Base-by-base conservation (phyloP, 2,329 filamentous ascomycete genomes). In the Cercospora sojina region DNA sequence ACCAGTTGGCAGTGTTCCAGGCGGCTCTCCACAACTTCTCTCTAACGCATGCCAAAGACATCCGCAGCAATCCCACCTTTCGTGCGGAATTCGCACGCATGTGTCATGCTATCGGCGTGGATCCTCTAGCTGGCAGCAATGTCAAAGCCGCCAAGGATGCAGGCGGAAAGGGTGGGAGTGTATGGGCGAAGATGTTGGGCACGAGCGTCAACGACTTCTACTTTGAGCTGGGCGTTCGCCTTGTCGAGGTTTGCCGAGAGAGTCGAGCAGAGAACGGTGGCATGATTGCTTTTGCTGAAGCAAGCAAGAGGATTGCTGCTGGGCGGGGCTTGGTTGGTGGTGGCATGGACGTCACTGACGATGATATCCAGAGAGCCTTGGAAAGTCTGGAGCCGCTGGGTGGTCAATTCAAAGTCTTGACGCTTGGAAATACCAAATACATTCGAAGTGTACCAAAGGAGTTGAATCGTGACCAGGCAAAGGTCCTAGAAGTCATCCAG, bases 1-100 rank as follows among this genome's bases (percentile, higher is more conserved):
- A 93, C 41, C 95, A 99, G 78, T 90, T 99, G 69, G 90, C 93
- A 71, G 93, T 98, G 75, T 99, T 99, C 85, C 93, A 96, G 76
- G 95, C 92, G 18, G 86, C 97, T 10, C 88, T 99, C 5, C 93
- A 97, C 81, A 93, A 96, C 79, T 99, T 99, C 80, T 92, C 93
- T 53, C 86, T 94, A 75, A 96, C 94, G 59, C 95, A 99, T 84
- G 91, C 91, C 73, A 93, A 93, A 77, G 95, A 97, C 75, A 99
- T 99, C 67, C 93, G 94, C 70, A 96, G 93, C 2, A 93, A 98
- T 78, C 95, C 95, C 5, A 90, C 88, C 8, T 99, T 99, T 80
- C 92, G 95, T 68, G 93, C 94, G 35, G 94, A 99, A 80, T 99
- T 99, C 77, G 94, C 95, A 3, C 92, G 94, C 78, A 99, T 99